Evolutionary conservation across 768 basidiomycete genomes (phyloP).

Genomic region (Russula compacta): DNA sequence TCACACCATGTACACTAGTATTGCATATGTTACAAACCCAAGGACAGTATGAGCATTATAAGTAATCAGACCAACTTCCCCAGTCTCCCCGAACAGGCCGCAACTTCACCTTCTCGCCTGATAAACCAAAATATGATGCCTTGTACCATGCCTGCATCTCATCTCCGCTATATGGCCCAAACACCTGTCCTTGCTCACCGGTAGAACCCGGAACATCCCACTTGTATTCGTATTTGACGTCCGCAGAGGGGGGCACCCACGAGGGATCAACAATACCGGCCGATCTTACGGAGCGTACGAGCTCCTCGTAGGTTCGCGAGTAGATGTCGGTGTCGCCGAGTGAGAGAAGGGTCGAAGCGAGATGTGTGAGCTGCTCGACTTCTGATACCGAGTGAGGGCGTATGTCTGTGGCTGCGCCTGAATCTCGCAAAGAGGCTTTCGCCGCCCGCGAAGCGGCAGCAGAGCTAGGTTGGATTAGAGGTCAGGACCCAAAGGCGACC

Average conservation of each 20-base stretch:
- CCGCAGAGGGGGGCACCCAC: slow-evolving; percentile 73
- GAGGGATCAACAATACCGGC: slow-evolving; percentile 57
- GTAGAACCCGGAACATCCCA: slow-evolving; percentile 54
- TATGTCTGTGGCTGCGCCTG: not conserved
- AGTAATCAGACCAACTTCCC: slow-evolving; percentile 60
- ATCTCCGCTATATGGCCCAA: slow-evolving; percentile 74
- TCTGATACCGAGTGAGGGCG: slow-evolving; percentile 33
- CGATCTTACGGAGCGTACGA: slow-evolving; percentile 65
- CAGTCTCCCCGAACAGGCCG: slow-evolving; percentile 61
- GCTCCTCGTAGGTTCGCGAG: slow-evolving; percentile 75
- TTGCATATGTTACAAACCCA: not conserved
- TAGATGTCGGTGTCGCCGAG: slow-evolving; percentile 83
- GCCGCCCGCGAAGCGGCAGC: slow-evolving; percentile 5
- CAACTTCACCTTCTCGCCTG: slow-evolving; percentile 72
- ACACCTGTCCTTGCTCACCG: slow-evolving; percentile 40
- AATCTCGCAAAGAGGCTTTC: not conserved
- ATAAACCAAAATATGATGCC: slow-evolving; percentile 70
- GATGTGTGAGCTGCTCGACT: slow-evolving; percentile 75
- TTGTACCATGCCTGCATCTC: slow-evolving; percentile 76
- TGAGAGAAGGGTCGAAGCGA: slow-evolving; percentile 82
- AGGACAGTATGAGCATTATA: not conserved
- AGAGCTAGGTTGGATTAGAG: not conserved
- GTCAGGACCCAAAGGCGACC: not conserved
- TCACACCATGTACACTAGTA: slow-evolving; percentile 12
- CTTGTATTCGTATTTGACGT: slow-evolving; percentile 71